Evolutionary conservation across 768 basidiomycete species (phyloP), one percentile per base, ranked within the genome.

Genomic region (Tricholoma matsutake): DNA sequence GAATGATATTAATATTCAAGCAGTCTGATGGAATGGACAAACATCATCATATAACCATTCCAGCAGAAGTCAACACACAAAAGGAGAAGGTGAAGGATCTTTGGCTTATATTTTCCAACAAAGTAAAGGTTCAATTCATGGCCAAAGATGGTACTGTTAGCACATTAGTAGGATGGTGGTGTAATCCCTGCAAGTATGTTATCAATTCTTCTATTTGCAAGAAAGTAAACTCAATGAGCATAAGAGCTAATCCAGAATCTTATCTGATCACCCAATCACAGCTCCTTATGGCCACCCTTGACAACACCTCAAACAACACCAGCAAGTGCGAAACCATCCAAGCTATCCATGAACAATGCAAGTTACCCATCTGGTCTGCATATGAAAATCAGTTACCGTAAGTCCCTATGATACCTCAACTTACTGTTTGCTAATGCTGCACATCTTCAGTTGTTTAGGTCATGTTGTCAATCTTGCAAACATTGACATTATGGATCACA

Each of bases 221-320:
- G 51, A 20, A 52, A 25, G 31, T 25, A 28, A 25, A 52, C 51
- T 52, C 51, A 52, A 22, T 6, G 31, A 52, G 22, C 22, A 25
- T 28, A 52, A 52, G 22, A 31, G 51, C 51, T 31, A 52, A 52
- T 52, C 25, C 22, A 52, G 31, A 32, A 28, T 31, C 39, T 41
- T 41, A 41, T 41, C 39, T 41, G 39, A 41, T 41, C 39, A 41
- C 39, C 39, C n/a, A 18, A 41, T 41, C 39, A 41, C 39, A 41
- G 39, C 39, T 71, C 11, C 56, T 56, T 25, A 59, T 51, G 18
- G 43, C 63, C 28, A 71, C 67, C 1, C 31, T 63, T 10, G 68
- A 71, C 58, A 73, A 72, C 47, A 63, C 67, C 0, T 58, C 59
- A 8, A 69, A 68, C 60, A 72, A 72, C 29, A 43, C 63, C 31